Conservation (phyloP, 2,329 filamentous ascomycete species). For the Coniochaeta ligniaria region DNA sequence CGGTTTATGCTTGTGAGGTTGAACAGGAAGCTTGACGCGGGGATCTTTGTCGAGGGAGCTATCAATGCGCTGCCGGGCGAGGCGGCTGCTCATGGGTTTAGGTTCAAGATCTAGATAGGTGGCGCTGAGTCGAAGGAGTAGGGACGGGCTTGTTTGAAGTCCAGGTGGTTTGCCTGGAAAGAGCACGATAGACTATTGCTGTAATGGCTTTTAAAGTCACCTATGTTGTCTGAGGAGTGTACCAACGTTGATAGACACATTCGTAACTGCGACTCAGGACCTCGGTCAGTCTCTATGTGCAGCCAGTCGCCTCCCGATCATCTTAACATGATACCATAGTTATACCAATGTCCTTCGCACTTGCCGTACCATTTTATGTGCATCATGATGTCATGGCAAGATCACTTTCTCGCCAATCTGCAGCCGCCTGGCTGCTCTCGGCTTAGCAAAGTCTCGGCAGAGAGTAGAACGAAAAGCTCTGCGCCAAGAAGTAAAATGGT, state of each 20-base stretch:
- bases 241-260: no score
- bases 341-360: not conserved
- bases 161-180: no score
- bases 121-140: not conserved
- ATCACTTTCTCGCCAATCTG: not conserved
- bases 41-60: constrained; percentile 47
- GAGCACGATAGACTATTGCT: no score
- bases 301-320: no score
- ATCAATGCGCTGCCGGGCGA: constrained; percentile 50
- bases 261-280: no score
- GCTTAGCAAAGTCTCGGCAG: no score
- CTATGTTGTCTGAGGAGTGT: no score
- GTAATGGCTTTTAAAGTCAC: no score
- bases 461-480: not conserved
- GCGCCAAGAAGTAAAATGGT: no score
- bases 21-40: constrained; percentile 63
- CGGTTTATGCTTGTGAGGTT: constrained; percentile 55
- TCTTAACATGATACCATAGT: no score
- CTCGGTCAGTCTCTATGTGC: no score
- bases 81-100: constrained; percentile 54
- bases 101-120: constrained; percentile 45
- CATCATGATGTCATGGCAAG: not conserved
- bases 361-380: not conserved
- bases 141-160: not conserved
- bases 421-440: not conserved